These are phyloP conservation scores for Hanseniaspora singularis DNA, from an alignment of 805 yeast genomes.

Conservation along the genomic window DNA sequence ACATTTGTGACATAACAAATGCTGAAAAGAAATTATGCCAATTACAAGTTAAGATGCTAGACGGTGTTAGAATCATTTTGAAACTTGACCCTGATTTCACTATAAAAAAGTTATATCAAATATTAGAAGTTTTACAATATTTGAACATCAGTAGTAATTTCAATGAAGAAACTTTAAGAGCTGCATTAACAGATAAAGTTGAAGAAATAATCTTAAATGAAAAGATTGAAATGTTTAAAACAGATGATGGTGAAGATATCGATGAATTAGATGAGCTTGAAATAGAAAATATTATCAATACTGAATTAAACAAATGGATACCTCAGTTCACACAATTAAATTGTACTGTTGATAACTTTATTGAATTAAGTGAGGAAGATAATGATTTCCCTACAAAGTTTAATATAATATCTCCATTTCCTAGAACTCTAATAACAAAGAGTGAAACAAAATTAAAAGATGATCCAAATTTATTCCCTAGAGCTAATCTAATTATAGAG, in stretches of 20 bases:
- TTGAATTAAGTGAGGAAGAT: constrained; percentile 30
- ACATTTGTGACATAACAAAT: not conserved
- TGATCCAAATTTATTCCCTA: constrained; percentile 50
- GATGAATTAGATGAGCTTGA: constrained; percentile 8
- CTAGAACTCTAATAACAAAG: constrained; percentile 39
- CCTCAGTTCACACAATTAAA: not conserved
- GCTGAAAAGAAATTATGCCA: constrained; percentile 20
- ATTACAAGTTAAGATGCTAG: constrained; percentile 26
- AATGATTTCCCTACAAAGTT: constrained; percentile 29
- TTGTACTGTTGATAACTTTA: not conserved
- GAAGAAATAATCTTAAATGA: constrained; percentile 5
- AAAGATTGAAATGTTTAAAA: not conserved
- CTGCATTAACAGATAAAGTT: constrained; percentile 6
- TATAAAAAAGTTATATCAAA: not conserved
- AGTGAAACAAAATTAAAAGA: constrained; percentile 31
- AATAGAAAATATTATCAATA: not conserved
- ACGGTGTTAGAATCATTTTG: constrained; percentile 25
- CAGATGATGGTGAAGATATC: constrained; percentile 14
- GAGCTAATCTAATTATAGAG: constrained; percentile 52
- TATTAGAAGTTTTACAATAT: constrained; percentile 3
- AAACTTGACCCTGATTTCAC: constrained; percentile 18
- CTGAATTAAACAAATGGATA: not conserved
- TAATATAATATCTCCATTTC: constrained; percentile 50
- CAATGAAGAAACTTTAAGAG: not conserved
- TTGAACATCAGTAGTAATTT: not conserved